Base-by-base conservation (phyloP, 2,329 filamentous ascomycete genomes). In the Claviceps sp. region DNA sequence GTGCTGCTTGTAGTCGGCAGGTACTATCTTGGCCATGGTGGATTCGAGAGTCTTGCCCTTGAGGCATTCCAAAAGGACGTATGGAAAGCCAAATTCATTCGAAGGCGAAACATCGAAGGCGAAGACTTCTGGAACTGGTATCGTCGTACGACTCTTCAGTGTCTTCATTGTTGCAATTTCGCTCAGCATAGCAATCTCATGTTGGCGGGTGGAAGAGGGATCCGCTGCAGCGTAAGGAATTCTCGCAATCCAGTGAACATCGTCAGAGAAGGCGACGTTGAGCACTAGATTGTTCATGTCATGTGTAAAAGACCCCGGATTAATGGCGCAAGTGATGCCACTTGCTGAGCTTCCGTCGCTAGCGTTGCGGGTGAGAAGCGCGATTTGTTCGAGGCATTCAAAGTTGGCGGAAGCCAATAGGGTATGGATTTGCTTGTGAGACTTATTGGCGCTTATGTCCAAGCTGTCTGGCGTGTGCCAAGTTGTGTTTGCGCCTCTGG, bases 271-370 rank as follows among this genome's bases (percentile, higher is more conserved):
- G 3, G 38, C 52, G 24, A 54, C 45, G 14, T 49, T 54, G 0
- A 54, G 42, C 50, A 54, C 52, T 11, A 52, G 14, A 41, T 54
- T 54, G 24, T 54, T 54, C 44, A 52, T 52, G 13, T 50, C 50
- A 30, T 51, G 71, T 37, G 47, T 41, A 30, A 52, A 50, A 48
- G 11, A 34, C 16, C 7, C 26, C 13, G 46, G 9, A 30, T 50
- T 13, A 40, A 52, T 52, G 42, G 34, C 20, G 30, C 47, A 52
- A 18, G 51, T 52, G 34, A 50, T 18, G 6, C 34, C 24, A 18
- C 4, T 50, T 24, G 41, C 37, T 38, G 18, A 11, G 34, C 47
- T 50, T 46, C n/a, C 8, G 46, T 52, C 40, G 41, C 9, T 40
- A 45, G 46, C 47, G 37, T 52, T 52, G 4, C 51, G 51, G 40